These are phyloP conservation scores for Verticillium tricorpus DNA, from an alignment of 2,329 filamentous ascomycete genomes.

Conservation along the genomic window DNA sequence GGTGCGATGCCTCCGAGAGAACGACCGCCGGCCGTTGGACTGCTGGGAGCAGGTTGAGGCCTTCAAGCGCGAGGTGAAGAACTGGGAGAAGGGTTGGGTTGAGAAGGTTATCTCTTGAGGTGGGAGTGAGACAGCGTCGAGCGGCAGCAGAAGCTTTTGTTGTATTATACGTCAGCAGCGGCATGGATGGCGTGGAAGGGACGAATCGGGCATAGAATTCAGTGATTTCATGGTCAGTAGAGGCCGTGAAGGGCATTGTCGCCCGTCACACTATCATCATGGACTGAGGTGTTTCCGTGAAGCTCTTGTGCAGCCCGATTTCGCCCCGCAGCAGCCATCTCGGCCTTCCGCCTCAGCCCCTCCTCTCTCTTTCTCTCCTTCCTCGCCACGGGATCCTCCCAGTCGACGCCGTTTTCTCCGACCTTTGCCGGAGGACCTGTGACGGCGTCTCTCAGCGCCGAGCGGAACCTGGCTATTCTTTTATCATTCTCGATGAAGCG, in stretches of 20 bases:
- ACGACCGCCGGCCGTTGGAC: conserved; percentile 85
- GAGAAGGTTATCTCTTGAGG: conserved; percentile 64
- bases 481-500: conserved; percentile 66
- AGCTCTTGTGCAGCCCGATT: neutral
- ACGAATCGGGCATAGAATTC: conserved; percentile 2
- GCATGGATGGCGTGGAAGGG: neutral
- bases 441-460: conserved; percentile 37
- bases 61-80: conserved; percentile 85
- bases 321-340: conserved; percentile 22
- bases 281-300: neutral
- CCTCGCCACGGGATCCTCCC: conserved; percentile 51
- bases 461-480: conserved; percentile 61
- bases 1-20: conserved; percentile 72
- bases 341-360: conserved; percentile 48
- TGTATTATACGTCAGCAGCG: conserved; percentile 8
- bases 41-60: conserved; percentile 91
- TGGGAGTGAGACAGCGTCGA: neutral
- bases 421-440: conserved; percentile 17
- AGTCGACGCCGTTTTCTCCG: conserved; percentile 34
- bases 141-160: neutral
- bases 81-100: conserved; percentile 82
- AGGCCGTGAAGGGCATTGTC: neutral
- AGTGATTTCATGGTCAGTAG: neutral
- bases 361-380: conserved; percentile 54
- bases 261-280: neutral